Percentiles rank a stretch among this genome's conserved stretches.
phyloP scores from a whole-genome alignment of 768 basidiomycete genomes.

The Rubroboletus satanas region DNA sequence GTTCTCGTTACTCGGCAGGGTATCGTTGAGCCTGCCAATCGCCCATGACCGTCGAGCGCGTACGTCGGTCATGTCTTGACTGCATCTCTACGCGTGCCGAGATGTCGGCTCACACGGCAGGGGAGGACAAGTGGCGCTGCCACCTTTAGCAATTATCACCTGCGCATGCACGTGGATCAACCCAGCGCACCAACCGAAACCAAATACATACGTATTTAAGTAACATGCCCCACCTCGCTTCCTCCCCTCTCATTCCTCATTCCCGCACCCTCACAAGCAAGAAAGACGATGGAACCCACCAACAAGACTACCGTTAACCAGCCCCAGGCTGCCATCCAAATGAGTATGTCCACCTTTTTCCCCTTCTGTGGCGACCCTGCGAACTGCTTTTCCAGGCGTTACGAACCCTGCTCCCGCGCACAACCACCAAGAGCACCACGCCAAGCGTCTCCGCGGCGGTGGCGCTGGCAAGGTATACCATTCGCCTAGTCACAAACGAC shows the following conservation, averaged over 20 bases:
- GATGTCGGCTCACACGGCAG: not conserved
- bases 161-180: conserved; percentile 11
- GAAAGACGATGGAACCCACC: conserved; percentile 29
- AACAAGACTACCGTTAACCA: conserved; percentile 43
- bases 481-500: not conserved
- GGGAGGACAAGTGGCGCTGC: conserved; percentile 3
- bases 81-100: not conserved
- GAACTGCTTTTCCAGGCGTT: conserved; percentile 33
- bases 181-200: not conserved
- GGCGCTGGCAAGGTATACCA: conserved; percentile 58
- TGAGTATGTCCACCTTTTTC: conserved; percentile 47
- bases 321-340: conserved; percentile 56
- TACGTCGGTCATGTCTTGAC: not conserved
- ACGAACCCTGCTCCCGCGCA: conserved; percentile 43
- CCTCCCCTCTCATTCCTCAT: not conserved
- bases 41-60: not conserved
- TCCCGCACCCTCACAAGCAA: conserved; percentile 24
- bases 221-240: not conserved
- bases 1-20: not conserved
- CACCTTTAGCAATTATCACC: not conserved
- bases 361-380: not conserved
- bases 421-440: conserved; percentile 41
- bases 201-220: conserved; percentile 13
- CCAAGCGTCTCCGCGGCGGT: conserved; percentile 64
- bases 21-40: not conserved